Percentiles rank a stretch among this genome's conserved stretches.
Evolutionary conservation across 2,329 filamentous ascomycete species (phyloP).

Genomic region (Didymella arachidicola): DNA sequence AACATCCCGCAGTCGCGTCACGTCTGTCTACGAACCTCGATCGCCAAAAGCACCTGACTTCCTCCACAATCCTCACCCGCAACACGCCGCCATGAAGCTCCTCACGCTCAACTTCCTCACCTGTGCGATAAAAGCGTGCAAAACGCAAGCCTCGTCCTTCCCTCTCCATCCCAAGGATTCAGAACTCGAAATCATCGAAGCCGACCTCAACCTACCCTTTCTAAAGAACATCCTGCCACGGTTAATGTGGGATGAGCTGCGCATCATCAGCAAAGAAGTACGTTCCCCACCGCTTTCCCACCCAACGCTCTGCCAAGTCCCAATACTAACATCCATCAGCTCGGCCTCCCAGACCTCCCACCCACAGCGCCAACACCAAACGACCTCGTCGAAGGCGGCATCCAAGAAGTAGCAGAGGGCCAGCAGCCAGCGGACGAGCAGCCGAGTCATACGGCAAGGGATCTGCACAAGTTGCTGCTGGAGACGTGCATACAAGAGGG

Average conservation of each 20-base stretch:
- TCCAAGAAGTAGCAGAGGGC: not conserved
- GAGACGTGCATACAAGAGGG: slow-evolving; percentile 92
- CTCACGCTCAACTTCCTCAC: slow-evolving; percentile 96
- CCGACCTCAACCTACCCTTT: slow-evolving; percentile 82
- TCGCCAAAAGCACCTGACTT: not conserved
- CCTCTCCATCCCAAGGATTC: slow-evolving; percentile 92
- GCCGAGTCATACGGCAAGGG: slow-evolving; percentile 71
- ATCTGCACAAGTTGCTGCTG: slow-evolving; percentile 81
- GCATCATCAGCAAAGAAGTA: slow-evolving; percentile 79
- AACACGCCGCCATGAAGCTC: slow-evolving; percentile 76
- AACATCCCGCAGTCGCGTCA: not conserved
- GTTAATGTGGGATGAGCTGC: slow-evolving; percentile 85
- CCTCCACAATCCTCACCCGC: not conserved
- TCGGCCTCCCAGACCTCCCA: slow-evolving; percentile 79
- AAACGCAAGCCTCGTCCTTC: slow-evolving; percentile 78
- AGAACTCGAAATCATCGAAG: slow-evolving; percentile 83
- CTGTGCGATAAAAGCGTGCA: slow-evolving; percentile 96
- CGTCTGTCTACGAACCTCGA: not conserved
- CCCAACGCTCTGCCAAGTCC: no score
- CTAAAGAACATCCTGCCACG: slow-evolving; percentile 85
- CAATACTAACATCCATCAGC: slow-evolving; percentile 56
- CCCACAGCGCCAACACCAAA: slow-evolving; percentile 41
- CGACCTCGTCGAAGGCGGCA: slow-evolving; percentile 38
- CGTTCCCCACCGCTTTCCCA: not conserved
- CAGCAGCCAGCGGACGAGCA: slow-evolving; percentile 57